A percentile compares a stretch with the other conserved stretches of the same genome.
Conservation (phyloP, 2,329 filamentous ascomycete species). For the Xylaria sp. region DNA sequence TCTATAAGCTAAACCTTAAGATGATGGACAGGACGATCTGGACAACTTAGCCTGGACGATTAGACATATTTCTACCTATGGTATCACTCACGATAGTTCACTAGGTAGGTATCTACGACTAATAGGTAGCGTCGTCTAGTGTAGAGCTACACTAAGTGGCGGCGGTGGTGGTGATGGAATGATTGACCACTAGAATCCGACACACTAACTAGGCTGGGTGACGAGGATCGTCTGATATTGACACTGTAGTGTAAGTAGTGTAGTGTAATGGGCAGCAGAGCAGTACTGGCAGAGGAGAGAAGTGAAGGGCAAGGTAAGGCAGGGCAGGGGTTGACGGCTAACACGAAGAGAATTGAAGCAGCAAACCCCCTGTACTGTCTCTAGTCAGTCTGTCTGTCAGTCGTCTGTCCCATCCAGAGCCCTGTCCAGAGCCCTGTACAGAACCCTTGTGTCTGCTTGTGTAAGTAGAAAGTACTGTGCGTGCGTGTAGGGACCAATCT, state of each 20-base stretch:
- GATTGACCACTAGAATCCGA: conserved; percentile 35
- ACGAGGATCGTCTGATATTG: conserved; percentile 13
- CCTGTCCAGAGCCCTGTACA: conserved; percentile 20
- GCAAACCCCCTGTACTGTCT: conserved; percentile 23
- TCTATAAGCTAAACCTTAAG: background rate
- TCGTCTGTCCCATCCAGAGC: conserved; percentile 10
- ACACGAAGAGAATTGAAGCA: conserved; percentile 31
- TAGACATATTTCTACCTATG: background rate
- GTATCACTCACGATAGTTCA: background rate
- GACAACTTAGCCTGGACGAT: background rate
- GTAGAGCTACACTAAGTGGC: conserved; percentile 6
- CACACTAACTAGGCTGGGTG: background rate
- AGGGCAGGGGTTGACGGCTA: conserved; percentile 25
- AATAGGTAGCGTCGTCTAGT: background rate
- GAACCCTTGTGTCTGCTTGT: background rate
- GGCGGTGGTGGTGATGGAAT: conserved; percentile 31
- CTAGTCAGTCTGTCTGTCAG: conserved; percentile 2
- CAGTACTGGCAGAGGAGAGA: too few species aligned
- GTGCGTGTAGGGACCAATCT: conserved; percentile 37
- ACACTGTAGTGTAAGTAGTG: conserved; percentile 21
- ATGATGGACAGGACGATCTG: background rate
- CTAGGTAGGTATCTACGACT: background rate
- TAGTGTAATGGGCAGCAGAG: background rate
- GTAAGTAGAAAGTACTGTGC: conserved; percentile 37
- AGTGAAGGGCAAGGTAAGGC: background rate